Conservation (phyloP, 345 rosid genomes). For the Lenwebbia sp. region DNA sequence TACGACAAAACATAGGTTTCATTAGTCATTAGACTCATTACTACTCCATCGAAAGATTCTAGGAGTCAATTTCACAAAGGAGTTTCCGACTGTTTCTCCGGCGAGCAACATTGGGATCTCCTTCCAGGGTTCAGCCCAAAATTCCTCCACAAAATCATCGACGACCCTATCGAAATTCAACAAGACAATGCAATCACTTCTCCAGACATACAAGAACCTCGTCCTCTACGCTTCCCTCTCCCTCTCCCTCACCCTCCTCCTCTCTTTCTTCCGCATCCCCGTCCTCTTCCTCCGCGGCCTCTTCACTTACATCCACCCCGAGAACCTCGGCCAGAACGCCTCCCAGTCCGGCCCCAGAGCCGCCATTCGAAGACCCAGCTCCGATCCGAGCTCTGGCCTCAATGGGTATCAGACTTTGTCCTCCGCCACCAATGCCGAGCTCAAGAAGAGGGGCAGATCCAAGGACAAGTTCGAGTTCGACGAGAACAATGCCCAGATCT, state of each 20-base stretch:
- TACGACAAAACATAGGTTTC: neutral
- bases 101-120: neutral
- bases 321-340: conserved; percentile 35
- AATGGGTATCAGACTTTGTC: conserved; percentile 22
- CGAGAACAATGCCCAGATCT: conserved; percentile 90
- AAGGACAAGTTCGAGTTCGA: conserved; percentile 79
- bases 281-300: conserved; percentile 60
- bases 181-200: conserved; percentile 16
- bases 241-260: conserved; percentile 29
- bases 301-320: conserved; percentile 83
- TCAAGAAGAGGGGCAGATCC: conserved; percentile 43
- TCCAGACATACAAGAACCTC: conserved; percentile 39
- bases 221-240: conserved; percentile 35
- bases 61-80: neutral
- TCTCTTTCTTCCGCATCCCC: conserved; percentile 51
- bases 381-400: conserved; percentile 18
- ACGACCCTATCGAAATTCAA: neutral
- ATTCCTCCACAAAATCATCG: neutral
- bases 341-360: conserved; percentile 38
- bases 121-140: neutral
- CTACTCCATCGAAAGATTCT: neutral
- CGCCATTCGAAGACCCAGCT: conserved; percentile 57
- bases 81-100: neutral
- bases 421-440: conserved; percentile 22
- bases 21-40: neutral